Percentiles rank a stretch among this genome's conserved stretches.
phyloP scores from a whole-genome alignment of 2,329 filamentous ascomycete genomes.

The Graphium sp. region DNA sequence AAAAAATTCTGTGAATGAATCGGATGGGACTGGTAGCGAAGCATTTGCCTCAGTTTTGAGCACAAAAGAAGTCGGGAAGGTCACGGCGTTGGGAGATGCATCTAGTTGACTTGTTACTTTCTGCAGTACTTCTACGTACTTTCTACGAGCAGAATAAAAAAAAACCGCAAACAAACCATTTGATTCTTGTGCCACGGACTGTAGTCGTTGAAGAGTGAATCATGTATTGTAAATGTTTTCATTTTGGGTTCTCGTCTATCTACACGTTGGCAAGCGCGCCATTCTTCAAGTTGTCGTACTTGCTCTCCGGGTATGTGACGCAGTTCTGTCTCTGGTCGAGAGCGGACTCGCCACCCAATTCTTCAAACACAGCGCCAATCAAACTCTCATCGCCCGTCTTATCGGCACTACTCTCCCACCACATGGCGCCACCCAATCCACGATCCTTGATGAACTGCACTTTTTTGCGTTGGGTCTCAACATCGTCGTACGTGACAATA shows the following conservation, averaged over 20 bases:
- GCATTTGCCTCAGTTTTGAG: slow-evolving; percentile 6
- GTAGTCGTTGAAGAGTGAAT: no score
- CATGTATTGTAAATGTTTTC: neutral
- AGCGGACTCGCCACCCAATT: slow-evolving; percentile 31
- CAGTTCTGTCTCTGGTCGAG: slow-evolving; percentile 41
- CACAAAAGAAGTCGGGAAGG: slow-evolving; percentile 6
- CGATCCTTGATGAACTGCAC: slow-evolving; percentile 50
- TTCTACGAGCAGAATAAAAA: neutral
- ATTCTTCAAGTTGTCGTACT: slow-evolving; percentile 52
- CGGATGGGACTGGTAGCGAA: slow-evolving; percentile 3
- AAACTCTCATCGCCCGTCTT: slow-evolving; percentile 47
- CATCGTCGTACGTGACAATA: slow-evolving; percentile 69
- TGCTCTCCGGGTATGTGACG: slow-evolving; percentile 44
- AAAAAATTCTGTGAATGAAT: slow-evolving; percentile 12
- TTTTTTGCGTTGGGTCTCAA: slow-evolving; percentile 50
- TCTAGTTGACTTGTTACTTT: slow-evolving; percentile 4
- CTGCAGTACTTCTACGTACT: neutral
- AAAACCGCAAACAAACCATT: no score
- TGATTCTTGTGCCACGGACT: neutral
- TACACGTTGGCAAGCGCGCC: slow-evolving; percentile 18
- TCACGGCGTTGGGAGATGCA: slow-evolving; percentile 3
- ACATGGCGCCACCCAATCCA: slow-evolving; percentile 80
- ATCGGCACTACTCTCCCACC: slow-evolving; percentile 85
- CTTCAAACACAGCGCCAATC: slow-evolving; percentile 45
- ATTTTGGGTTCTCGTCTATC: neutral